Percentiles rank a stretch among this genome's conserved stretches.
Evolutionary conservation across 1,284 basidiomycete species (phyloP).

Genomic region (Trichosporon inkin): DNA sequence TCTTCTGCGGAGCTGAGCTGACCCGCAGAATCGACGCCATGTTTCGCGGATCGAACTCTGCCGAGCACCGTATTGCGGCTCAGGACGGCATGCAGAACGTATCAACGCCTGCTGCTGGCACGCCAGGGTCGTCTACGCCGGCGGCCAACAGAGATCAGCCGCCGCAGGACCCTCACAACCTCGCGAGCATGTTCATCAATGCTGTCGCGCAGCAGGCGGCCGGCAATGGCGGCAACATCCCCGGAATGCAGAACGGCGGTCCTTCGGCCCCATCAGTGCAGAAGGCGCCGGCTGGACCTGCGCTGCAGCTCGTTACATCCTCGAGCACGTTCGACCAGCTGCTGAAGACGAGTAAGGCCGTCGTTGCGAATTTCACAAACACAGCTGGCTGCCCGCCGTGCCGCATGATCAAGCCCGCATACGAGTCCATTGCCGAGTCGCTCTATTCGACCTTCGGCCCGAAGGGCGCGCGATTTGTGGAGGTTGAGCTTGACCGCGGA

Average conservation of each 20-base stretch:
- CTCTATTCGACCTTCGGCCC: constrained; percentile 32
- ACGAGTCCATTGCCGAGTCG: constrained; percentile 51
- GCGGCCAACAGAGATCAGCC: constrained; percentile 29
- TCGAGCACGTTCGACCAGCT: constrained; percentile 56
- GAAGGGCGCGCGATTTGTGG: constrained; percentile 59
- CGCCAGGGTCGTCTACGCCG: constrained; percentile 47
- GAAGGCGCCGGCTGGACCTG: constrained; percentile 40
- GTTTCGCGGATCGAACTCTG: constrained; percentile 72
- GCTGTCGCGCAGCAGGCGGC: constrained; percentile 60
- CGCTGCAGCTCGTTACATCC: constrained; percentile 62
- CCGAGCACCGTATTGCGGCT: constrained; percentile 41
- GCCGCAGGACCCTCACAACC: constrained; percentile 23
- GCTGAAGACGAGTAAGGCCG: constrained; percentile 55
- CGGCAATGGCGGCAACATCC: neutral
- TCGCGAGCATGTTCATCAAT: constrained; percentile 61
- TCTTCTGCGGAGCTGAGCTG: neutral
- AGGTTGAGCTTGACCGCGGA: constrained; percentile 71
- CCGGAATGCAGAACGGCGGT: neutral
- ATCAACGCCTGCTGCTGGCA: constrained; percentile 19
- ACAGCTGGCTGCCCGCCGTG: constrained; percentile 63
- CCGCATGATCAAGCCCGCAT: constrained; percentile 61
- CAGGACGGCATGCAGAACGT: constrained; percentile 68
- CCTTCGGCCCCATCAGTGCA: constrained; percentile 29
- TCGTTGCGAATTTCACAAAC: constrained; percentile 64
- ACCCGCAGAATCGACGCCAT: constrained; percentile 65